A percentile compares a stretch with the other conserved stretches of the same genome.
Evolutionary conservation across 2,329 filamentous ascomycete genomes (phyloP).

Genomic region (Escovopsis weberi): DNA sequence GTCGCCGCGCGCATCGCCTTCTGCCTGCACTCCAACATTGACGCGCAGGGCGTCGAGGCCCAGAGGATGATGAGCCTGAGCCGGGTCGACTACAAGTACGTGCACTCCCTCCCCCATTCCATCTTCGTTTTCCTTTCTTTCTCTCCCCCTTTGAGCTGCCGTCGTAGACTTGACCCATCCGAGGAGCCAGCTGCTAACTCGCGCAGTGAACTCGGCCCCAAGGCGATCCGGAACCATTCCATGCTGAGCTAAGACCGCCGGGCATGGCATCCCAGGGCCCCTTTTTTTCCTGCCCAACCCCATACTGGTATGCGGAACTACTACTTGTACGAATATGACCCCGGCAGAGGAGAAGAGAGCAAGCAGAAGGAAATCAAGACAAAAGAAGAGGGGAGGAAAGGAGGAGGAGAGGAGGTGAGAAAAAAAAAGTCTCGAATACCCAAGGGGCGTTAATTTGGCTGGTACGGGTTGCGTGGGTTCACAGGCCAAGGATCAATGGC

Average conservation of each 20-base stretch:
- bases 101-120: conserved; percentile 5
- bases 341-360: neutral
- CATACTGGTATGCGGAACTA: no score
- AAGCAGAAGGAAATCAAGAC: neutral
- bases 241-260: conserved; percentile 28
- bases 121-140: neutral
- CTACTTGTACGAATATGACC: no score
- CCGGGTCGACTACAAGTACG: conserved; percentile 48
- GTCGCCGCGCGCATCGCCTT: conserved; percentile 56
- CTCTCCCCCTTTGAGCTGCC: neutral
- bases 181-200: neutral
- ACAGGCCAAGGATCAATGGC: no score
- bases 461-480: neutral
- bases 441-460: neutral
- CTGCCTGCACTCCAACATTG: conserved; percentile 41
- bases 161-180: neutral
- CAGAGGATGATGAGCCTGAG: conserved; percentile 42
- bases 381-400: neutral
- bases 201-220: conserved; percentile 37
- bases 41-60: conserved; percentile 34
- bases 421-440: neutral
- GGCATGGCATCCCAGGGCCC: neutral
- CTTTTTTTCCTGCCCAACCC: neutral
- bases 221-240: conserved; percentile 37
- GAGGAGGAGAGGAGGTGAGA: neutral